Evolutionary conservation across 495 filamentous ascomycete genomes (phyloP).

Genomic region (Aspergillus heteromorphus): DNA sequence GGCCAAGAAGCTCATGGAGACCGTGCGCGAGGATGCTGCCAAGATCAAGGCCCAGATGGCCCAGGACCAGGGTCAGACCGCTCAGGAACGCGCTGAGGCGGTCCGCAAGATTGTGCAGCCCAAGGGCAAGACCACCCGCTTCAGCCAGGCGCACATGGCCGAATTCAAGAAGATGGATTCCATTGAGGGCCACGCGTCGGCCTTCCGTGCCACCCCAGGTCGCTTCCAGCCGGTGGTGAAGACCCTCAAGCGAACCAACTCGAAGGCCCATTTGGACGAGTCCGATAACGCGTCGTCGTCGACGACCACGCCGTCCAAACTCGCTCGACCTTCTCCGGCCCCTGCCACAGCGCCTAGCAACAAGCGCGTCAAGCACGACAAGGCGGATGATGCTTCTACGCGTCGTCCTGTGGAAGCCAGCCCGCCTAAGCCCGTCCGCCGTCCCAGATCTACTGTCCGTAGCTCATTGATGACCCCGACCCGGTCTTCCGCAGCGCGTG

Average conservation of each 20-base stretch:
- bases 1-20: slow-evolving; percentile 73
- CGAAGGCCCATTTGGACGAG: slow-evolving; percentile 68
- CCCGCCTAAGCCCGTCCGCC: slow-evolving; percentile 43
- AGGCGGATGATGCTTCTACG: slow-evolving; percentile 54
- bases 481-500: slow-evolving; percentile 66
- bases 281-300: slow-evolving; percentile 32
- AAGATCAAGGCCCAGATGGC: slow-evolving; percentile 61
- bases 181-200: slow-evolving; percentile 77
- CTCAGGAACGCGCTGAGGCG: slow-evolving; percentile 28
- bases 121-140: slow-evolving; percentile 70
- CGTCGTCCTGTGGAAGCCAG: slow-evolving; percentile 28
- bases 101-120: slow-evolving; percentile 70
- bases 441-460: slow-evolving; percentile 26
- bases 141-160: slow-evolving; percentile 75
- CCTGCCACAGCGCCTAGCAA: slow-evolving; percentile 23
- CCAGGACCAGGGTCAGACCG: slow-evolving; percentile 42
- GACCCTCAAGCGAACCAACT: slow-evolving; percentile 67
- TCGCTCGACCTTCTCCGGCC: slow-evolving; percentile 30
- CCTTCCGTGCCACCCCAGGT: slow-evolving; percentile 60
- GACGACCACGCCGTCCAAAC: slow-evolving; percentile 36
- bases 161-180: slow-evolving; percentile 97
- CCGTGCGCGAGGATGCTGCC: slow-evolving; percentile 62
- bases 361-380: slow-evolving; percentile 62
- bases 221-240: slow-evolving; percentile 49
- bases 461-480: slow-evolving; percentile 70